Evolutionary conservation across 306 rosid genomes (phyloP), one percentile per base, ranked within the genome.

Genomic region (Sechiopsis laciniata): DNA sequence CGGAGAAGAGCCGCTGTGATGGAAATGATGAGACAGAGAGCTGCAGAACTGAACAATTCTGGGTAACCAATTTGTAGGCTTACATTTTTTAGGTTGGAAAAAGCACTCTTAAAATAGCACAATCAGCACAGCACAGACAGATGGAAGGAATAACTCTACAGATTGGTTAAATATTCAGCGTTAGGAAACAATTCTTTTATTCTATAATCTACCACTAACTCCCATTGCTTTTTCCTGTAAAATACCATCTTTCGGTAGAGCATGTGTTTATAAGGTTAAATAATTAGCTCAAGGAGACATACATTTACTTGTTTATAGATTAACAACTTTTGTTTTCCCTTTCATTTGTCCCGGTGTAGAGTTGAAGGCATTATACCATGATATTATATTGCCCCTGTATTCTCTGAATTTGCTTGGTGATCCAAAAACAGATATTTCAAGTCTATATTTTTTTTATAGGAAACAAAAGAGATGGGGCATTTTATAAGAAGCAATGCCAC

Each of bases 1-100:
- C 79, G 99, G 56, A 84, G 99, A 72, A 88, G 96, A 87, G 97
- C 97, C 59, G 97, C 99, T 50, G 97, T 94, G 79, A 94, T 87
- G 90, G 99, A 94, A 82, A 94, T 94, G 97, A 94, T 94, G 99
- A 91, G 99, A 82, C 97, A 94, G 84, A 85, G 99, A 84, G 99
- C 99, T 71, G 97, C 95, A 12, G 99, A 94, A 87, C 89, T 88
- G 59, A 92, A 78, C 84, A 91, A 79, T 74, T 79, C 88, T 40
- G 88, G 90, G 74, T 94, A 83, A 89, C 74, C 76, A 74, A 84
- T 71, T 79, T 48, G 53, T 12, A 10, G 53, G 9, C 72, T 70
- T 58, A 70, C 54, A 58, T 63, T 65, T 2, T 37, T 37, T 5
- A 37, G 42, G 42, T n/a, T n/a, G n/a, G n/a, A n/a, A n/a, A n/a